Base-by-base conservation (phyloP, 2,329 filamentous ascomycete genomes). In the Coniella lustricola region DNA sequence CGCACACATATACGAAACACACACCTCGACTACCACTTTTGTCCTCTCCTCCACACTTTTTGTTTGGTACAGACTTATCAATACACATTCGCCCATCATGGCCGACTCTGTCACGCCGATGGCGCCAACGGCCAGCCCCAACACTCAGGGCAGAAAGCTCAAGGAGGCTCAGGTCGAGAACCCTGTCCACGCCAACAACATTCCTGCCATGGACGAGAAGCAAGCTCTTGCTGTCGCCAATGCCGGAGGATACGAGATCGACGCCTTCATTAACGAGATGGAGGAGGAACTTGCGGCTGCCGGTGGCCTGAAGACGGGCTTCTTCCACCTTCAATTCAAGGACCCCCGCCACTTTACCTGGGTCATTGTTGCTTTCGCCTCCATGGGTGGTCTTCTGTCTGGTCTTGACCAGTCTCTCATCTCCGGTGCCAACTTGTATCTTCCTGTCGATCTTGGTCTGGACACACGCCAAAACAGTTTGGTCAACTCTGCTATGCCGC, bases 351-450 rank as follows among this genome's bases (percentile, higher is more conserved):
- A 80, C 58, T 88, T 86, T 62, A 87, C 83, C 21, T 84, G 75
- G 69, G 65, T 84, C 14, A 72, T 86, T 13, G 81, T 85, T 38
- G 79, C 74, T 1, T 87, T 87, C 56, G 84, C 84, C n/a, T 84
- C 80, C 14, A 85, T 87, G 81, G 84, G 84, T 43, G 84, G 84
- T 60, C 68, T 88, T 18, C 75, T 87, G 0, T 85, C 81, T 1
- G 84, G 84, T 52, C 72, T 88, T 17, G 84, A 88, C 59, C 84
- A 88, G 64, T 84, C 79, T 39, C 69, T 87, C 48, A 88, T 88
- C 57, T 82, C 77, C 12, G 84, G 84, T 45, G 84, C 84, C 43
- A 83, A 84, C 58, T 68, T 87, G 3, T 84, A 77, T 60, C 68
- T 87, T 38, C 84, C 84, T 3, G 55, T 62, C 0, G 79, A 81